Base-by-base conservation (phyloP, 176 grass and related monocot genomes). In the Areca catechu region DNA sequence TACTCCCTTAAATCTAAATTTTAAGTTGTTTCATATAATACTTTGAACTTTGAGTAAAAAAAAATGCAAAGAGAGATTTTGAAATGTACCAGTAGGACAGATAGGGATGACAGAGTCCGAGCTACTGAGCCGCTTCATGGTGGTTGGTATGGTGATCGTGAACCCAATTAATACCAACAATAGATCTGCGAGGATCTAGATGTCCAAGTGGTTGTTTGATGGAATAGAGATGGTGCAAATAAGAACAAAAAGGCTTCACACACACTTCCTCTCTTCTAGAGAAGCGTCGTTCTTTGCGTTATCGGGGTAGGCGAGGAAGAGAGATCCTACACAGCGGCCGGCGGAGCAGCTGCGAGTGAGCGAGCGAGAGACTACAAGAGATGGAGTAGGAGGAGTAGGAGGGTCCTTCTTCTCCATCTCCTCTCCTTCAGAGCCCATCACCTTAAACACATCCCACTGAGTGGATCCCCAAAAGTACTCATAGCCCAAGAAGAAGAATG, bases 351-450 rank as follows among this genome's bases (percentile, higher is more conserved):
- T 23, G 3, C 22, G 0, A 12, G 7, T 43, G 73, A 54, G 28
- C 17, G 51, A 19, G 53, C 58, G 51, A 9, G 64, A 56, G 24
- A 50, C 16, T 19, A 49, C 66, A 48, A 37, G 58, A 62, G 20
- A 50, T 54, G 53, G 47, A 49, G 54, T 28, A 60, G 57, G 63
- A 25, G 58, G 24, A n/a, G 37, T 14, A 60, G 17, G 50, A 54
- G 48, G 49, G 65, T 24, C 23, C 49, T 66, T 59, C 71, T 61
- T 63, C 63, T 48, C 70, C 66, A 25, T 70, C 60, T 78, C 68
- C 47, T 49, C 65, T 18, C 43, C 58, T 70, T 88, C 84, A 56
- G 75, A 82, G 67, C 79, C 71, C 80, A 76, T 58, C 47, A 53
- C 53, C 62, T 71, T 37, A 12, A 12, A 3, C 34, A 2, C 34